Percentiles rank a stretch among this genome's conserved stretches.
phyloP scores from a whole-genome alignment of 2,329 filamentous ascomycete species.

The Cladosporium colombiae region DNA sequence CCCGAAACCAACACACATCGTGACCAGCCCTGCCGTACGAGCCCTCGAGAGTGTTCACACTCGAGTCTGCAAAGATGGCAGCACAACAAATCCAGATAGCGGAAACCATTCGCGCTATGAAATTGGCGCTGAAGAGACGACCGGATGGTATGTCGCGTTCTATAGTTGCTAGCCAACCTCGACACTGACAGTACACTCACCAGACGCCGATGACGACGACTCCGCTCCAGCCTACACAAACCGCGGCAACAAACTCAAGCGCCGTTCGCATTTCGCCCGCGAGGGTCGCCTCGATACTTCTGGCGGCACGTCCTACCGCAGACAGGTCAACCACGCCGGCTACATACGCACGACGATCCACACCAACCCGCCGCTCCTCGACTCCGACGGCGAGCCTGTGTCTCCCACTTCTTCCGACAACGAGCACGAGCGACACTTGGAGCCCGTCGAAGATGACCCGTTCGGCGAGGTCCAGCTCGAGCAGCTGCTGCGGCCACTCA shows the following conservation, averaged over 20 bases:
- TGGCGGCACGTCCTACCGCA: constrained; percentile 45
- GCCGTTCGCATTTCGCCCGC: constrained; percentile 69
- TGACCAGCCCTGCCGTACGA: too few species aligned
- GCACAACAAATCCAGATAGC: constrained; percentile 61
- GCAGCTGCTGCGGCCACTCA: constrained; percentile 69
- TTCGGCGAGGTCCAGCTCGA: constrained; percentile 58
- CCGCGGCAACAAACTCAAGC: constrained; percentile 78
- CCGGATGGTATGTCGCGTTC: constrained; percentile 54
- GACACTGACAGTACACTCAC: constrained; percentile 15
- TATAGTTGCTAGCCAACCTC: not conserved
- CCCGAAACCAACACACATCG: not conserved
- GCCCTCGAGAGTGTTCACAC: not conserved
- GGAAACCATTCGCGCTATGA: constrained; percentile 68
- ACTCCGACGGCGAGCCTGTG: constrained; percentile 67
- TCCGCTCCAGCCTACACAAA: constrained; percentile 70
- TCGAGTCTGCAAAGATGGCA: constrained; percentile 40
- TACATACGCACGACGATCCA: constrained; percentile 72
- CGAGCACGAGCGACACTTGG: constrained; percentile 65
- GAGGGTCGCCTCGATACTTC: constrained; percentile 69
- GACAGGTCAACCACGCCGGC: constrained; percentile 74
- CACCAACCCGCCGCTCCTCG: constrained; percentile 70
- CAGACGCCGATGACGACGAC: constrained; percentile 78
- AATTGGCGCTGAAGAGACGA: constrained; percentile 64
- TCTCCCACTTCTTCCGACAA: constrained; percentile 51
- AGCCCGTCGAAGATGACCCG: constrained; percentile 68